Base-by-base conservation (phyloP, 345 rosid species). In the Microcos paniculata region DNA sequence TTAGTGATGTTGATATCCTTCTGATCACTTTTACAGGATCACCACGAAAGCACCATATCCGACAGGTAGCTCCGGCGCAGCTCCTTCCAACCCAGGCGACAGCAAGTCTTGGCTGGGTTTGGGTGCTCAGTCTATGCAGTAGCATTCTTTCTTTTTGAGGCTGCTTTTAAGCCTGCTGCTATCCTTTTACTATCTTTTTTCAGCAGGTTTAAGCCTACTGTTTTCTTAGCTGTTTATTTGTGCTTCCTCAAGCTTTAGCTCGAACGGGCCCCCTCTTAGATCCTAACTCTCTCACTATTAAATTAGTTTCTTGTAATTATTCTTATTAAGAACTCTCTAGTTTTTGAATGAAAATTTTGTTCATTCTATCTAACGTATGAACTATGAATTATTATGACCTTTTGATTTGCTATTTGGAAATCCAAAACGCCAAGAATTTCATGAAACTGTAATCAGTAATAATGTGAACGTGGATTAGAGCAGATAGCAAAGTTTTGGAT, bases 31-130 rank as follows among this genome's bases (percentile, higher is more conserved):
- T 71, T 52, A 45, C 88, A 91, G 98, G 81, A 86, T 90, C 43
- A 70, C 85, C 5, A 64, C 92, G 43, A 94, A 72, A 72, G 89
- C 92, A 38, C 97, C 98, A 24, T 92, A 91, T 83, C 90, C 80
- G 59, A 48, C 80, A 10, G 61, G 28, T 59, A 66, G 74, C 81
- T 81, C 85, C 1, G 40, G 76, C 0, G 77, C 77, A 19, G 21
- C 28, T 6, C 59, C 77, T 74, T 52, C 78, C 62, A 85, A 84
- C 81, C 78, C 87, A 57, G 76, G 57, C 28, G 90, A 84, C 64
- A 74, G 76, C 82, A 91, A 85, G 80, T 73, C 94, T 0, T 94
- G 97, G 96, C 91, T 91, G 63, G 90, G 94, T 63, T 84, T 91
- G 58, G 87, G 92, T 49, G 93, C 94, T 79, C 87, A 82, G 35